Percentiles rank a stretch among this genome's conserved stretches.
These are phyloP conservation scores for Camellia japonica DNA, from an alignment of 148 eudicot genomes.

Conservation along the genomic window DNA sequence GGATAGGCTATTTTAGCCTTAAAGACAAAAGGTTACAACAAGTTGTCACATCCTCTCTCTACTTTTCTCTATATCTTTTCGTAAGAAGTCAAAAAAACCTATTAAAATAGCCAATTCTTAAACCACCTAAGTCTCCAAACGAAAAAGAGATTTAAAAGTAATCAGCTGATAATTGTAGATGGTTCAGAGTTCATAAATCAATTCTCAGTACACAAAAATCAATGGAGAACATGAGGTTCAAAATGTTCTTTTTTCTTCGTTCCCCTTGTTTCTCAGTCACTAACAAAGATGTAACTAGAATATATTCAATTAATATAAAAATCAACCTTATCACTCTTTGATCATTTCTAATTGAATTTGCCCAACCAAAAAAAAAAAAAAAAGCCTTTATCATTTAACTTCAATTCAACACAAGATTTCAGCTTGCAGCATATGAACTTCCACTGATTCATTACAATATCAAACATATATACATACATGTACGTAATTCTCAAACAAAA, in stretches of 20 bases:
- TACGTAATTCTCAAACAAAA: no score
- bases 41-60: no score
- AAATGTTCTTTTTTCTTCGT: constrained; percentile 5
- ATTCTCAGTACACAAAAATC: not conserved
- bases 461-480: no score
- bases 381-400: not conserved
- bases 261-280: constrained; percentile 1
- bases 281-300: no score
- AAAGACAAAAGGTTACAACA: no score
- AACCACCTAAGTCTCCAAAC: no score
- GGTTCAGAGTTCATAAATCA: not conserved
- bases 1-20: no score
- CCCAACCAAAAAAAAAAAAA: not conserved
- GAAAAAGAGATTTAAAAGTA: not conserved
- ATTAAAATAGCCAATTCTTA: no score
- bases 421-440: not conserved
- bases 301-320: no score
- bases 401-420: not conserved
- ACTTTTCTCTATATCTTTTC: no score
- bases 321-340: no score
- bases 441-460: not conserved
- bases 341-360: not conserved
- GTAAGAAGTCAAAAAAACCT: no score
- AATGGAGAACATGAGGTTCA: not conserved
- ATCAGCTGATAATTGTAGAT: not conserved